A percentile compares a stretch with the other conserved stretches of the same genome.
phyloP scores from a whole-genome alignment of 2,329 filamentous ascomycete species.

The Pyricularia sp. region DNA sequence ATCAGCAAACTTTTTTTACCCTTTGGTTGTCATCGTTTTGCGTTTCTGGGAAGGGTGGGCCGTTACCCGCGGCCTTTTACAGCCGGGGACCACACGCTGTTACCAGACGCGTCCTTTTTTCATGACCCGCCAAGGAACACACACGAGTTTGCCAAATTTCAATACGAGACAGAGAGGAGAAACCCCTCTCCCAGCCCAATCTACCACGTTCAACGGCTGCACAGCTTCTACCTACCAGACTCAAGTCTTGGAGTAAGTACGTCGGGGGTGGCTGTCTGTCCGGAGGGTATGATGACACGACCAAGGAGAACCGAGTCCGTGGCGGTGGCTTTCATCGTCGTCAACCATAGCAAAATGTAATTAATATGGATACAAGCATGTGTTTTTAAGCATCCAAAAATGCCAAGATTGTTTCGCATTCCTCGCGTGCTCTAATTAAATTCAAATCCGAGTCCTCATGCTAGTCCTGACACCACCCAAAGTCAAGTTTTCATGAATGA shows the following conservation, averaged over 20 bases:
- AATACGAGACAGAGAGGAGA: neutral
- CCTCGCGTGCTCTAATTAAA: neutral
- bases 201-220: neutral
- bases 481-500: neutral
- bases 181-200: neutral
- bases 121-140: neutral
- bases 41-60: neutral
- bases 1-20: neutral
- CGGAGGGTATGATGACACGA: neutral
- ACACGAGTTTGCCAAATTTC: neutral
- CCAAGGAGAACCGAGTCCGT: neutral
- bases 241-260: neutral
- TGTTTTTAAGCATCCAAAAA: neutral
- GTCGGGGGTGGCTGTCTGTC: neutral
- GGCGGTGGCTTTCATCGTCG: neutral
- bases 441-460: neutral
- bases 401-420: neutral
- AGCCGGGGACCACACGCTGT: neutral
- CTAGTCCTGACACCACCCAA: neutral
- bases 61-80: neutral
- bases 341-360: neutral
- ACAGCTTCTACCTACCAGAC: neutral
- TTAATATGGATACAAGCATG: neutral
- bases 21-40: neutral
- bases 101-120: neutral